Conservation (phyloP, 768 basidiomycete species). For the Hydnomerulius pinastri region DNA sequence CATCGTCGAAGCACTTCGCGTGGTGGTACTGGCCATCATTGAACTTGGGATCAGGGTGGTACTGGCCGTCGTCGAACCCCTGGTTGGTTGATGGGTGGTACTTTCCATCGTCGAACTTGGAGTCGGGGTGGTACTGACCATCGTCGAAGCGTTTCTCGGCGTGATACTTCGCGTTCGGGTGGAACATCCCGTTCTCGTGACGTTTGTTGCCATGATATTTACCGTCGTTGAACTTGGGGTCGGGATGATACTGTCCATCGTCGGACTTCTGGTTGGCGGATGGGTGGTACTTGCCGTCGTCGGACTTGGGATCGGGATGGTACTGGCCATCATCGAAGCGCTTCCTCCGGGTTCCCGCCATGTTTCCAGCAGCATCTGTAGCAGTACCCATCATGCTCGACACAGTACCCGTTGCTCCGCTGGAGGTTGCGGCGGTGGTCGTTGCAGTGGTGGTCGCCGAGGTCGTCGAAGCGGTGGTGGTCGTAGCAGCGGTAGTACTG, state of each 20-base stretch:
- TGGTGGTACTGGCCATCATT: conserved; percentile 9
- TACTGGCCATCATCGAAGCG: conserved; percentile 5
- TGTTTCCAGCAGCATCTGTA: background rate
- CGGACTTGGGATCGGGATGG: background rate
- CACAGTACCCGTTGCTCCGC: background rate
- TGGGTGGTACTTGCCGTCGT: conserved; percentile 8
- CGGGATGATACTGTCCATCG: conserved; percentile 8
- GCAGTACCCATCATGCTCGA: background rate
- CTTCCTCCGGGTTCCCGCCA: background rate
- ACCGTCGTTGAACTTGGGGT: conserved; percentile 1
- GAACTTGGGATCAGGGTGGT: conserved; percentile 6
- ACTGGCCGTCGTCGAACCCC: conserved; percentile 8
- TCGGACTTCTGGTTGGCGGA: background rate
- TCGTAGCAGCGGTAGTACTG: background rate
- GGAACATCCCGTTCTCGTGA: background rate
- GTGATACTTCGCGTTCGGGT: background rate
- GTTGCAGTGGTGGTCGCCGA: background rate
- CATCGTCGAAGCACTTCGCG: conserved; percentile 10
- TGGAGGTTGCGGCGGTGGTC: background rate
- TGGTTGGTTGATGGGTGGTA: conserved; percentile 4
- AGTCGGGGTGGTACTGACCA: conserved; percentile 12
- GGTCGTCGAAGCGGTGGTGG: background rate
- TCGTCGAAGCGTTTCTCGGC: conserved; percentile 13
- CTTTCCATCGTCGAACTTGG: background rate
- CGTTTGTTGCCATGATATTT: background rate